Conservation (phyloP, 2,329 filamentous ascomycete species). For the Diaporthe eres region DNA sequence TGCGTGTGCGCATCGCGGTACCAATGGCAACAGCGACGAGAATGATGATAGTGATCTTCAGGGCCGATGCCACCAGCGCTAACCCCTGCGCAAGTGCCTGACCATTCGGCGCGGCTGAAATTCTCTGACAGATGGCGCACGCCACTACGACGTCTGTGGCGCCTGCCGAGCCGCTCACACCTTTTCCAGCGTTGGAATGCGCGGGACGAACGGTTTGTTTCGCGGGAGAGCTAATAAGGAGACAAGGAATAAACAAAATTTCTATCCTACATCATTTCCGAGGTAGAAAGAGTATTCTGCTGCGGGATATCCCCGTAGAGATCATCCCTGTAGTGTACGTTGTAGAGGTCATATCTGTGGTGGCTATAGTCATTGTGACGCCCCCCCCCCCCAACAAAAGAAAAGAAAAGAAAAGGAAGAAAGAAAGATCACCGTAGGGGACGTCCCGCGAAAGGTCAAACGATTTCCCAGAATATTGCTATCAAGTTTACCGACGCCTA, state of each 20-base stretch:
- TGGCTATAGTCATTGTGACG: neutral
- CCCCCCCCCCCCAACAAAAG: neutral
- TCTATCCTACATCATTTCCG: neutral
- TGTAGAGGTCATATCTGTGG: neutral
- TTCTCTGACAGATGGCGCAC: slow-evolving; percentile 28
- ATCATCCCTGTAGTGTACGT: neutral
- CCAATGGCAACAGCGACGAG: neutral
- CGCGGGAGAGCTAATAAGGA: neutral
- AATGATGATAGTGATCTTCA: slow-evolving; percentile 21
- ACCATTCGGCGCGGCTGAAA: neutral
- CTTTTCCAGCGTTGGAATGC: neutral
- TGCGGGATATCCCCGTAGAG: neutral
- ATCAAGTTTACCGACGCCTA: neutral
- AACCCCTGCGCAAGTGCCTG: slow-evolving; percentile 23
- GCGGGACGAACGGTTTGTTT: slow-evolving; percentile 9
- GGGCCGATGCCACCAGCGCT: slow-evolving; percentile 25
- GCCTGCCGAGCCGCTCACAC: slow-evolving; percentile 13
- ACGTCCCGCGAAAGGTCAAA: neutral
- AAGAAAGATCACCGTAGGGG: neutral
- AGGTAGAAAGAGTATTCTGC: neutral
- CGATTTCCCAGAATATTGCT: neutral
- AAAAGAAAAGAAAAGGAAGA: too few species aligned
- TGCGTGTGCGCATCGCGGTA: neutral
- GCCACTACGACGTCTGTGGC: slow-evolving; percentile 22
- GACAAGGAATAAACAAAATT: neutral